Percentiles rank a stretch among this genome's conserved stretches.
Conservation (phyloP, 2,329 filamentous ascomycete species). For the Chrysoporthe deuterocubensis region DNA sequence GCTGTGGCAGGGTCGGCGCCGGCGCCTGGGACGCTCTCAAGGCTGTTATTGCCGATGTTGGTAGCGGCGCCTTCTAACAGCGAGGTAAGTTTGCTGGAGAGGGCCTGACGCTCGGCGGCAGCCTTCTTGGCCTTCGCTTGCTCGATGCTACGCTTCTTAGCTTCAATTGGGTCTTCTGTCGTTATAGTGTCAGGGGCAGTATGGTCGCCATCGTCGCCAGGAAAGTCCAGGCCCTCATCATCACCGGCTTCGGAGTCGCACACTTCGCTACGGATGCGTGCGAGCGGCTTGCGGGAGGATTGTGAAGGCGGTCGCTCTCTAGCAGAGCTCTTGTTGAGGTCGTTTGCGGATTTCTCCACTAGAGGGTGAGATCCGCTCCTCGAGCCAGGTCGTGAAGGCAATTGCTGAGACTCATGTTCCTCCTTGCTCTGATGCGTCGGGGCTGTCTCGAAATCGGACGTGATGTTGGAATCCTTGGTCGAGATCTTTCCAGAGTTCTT, state of each 20-base stretch:
- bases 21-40: not conserved
- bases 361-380: conserved; percentile 42
- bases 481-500: conserved; percentile 14
- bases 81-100: conserved; percentile 48
- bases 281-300: conserved; percentile 32
- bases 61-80: conserved; percentile 41
- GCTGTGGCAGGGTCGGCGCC: conserved; percentile 16
- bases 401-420: not conserved
- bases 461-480: conserved; percentile 22
- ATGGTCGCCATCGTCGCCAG: conserved; percentile 22
- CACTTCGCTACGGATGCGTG: conserved; percentile 44
- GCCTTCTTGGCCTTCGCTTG: conserved; percentile 29
- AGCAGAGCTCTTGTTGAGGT: conserved; percentile 48
- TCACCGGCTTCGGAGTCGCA: conserved; percentile 42
- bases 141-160: conserved; percentile 21
- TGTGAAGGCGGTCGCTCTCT: conserved; percentile 32
- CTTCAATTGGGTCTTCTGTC: conserved; percentile 17
- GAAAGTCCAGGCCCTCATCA: conserved; percentile 23
- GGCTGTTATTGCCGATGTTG: conserved; percentile 22
- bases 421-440: conserved; percentile 38
- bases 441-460: conserved; percentile 35
- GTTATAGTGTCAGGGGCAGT: not conserved
- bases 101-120: conserved; percentile 45
- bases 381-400: conserved; percentile 32
- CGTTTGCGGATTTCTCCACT: conserved; percentile 45